Evolutionary conservation across 2,329 filamentous ascomycete genomes (phyloP).

Genomic region (Graphium sp.): DNA sequence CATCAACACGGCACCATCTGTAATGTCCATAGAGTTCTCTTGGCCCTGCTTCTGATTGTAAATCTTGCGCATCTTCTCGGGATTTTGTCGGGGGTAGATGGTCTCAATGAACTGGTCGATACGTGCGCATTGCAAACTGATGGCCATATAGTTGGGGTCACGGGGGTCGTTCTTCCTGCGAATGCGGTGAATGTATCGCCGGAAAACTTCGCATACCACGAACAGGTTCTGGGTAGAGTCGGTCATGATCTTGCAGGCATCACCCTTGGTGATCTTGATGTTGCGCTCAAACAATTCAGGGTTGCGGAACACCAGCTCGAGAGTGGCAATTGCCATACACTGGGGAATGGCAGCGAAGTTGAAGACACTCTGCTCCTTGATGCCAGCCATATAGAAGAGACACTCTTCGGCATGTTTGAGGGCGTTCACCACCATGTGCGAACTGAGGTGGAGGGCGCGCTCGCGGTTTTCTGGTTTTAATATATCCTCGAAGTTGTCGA

Average conservation of each 20-base stretch:
- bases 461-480: slow-evolving; percentile 68
- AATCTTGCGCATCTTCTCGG: slow-evolving; percentile 34
- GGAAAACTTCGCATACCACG: slow-evolving; percentile 69
- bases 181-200: slow-evolving; percentile 61
- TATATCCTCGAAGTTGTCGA: slow-evolving; percentile 75
- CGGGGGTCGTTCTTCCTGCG: slow-evolving; percentile 86
- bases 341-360: slow-evolving; percentile 98
- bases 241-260: slow-evolving; percentile 81
- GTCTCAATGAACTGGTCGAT: slow-evolving; percentile 93
- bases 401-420: slow-evolving; percentile 80
- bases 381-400: slow-evolving; percentile 90
- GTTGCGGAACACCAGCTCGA: slow-evolving; percentile 87
- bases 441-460: slow-evolving; percentile 68
- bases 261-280: slow-evolving; percentile 92
- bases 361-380: slow-evolving; percentile 93
- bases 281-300: slow-evolving; percentile 71
- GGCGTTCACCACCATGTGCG: slow-evolving; percentile 87
- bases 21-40: slow-evolving; percentile 28
- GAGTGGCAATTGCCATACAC: slow-evolving; percentile 88
- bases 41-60: slow-evolving; percentile 19
- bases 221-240: slow-evolving; percentile 83
- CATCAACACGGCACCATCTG: slow-evolving; percentile 50
- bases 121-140: slow-evolving; percentile 74
- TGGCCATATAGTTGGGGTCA: slow-evolving; percentile 83
- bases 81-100: slow-evolving; percentile 73